Evolutionary conservation across 2,329 filamentous ascomycete genomes (phyloP).

Genomic region (Cordyceps tenuipes): DNA sequence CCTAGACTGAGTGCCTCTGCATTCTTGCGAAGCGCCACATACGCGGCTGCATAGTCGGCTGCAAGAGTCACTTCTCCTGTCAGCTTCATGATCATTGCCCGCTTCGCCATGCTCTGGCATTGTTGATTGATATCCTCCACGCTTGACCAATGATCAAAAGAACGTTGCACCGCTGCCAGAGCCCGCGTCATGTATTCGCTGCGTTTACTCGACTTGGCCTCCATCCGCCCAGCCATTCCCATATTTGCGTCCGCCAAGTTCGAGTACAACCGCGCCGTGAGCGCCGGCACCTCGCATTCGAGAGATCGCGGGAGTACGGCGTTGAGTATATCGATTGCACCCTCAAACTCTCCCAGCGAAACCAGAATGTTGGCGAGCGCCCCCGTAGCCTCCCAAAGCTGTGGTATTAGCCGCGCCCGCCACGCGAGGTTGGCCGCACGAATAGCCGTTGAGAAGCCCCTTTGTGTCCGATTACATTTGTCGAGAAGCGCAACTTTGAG

Average conservation of each 20-base stretch:
- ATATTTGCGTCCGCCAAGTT: slow-evolving; percentile 69
- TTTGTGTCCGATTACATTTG: slow-evolving; percentile 58
- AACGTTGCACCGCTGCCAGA: slow-evolving; percentile 51
- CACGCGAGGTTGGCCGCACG: slow-evolving; percentile 68
- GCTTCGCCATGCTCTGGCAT: slow-evolving; percentile 75
- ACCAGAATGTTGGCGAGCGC: slow-evolving; percentile 61
- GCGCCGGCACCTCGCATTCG: slow-evolving; percentile 56
- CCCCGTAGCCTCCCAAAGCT: slow-evolving; percentile 65
- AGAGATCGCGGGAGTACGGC: slow-evolving; percentile 68
- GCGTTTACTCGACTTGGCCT: slow-evolving; percentile 34
- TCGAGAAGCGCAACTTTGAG: slow-evolving; percentile 65
- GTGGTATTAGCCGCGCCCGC: slow-evolving; percentile 57
- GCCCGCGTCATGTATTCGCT: slow-evolving; percentile 52
- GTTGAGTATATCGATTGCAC: slow-evolving; percentile 55
- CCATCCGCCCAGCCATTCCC: slow-evolving; percentile 57
- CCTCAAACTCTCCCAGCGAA: slow-evolving; percentile 60
- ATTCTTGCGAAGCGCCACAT: slow-evolving; percentile 46
- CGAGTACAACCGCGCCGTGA: slow-evolving; percentile 60
- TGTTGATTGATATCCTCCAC: slow-evolving; percentile 59
- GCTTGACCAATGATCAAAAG: slow-evolving; percentile 55
- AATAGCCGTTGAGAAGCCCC: slow-evolving; percentile 69
- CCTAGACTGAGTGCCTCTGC: slow-evolving; percentile 24
- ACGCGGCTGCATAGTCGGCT: slow-evolving; percentile 59
- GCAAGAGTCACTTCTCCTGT: slow-evolving; percentile 55
- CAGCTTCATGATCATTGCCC: slow-evolving; percentile 65